Base-by-base conservation (phyloP, 2,329 filamentous ascomycete genomes). In the Cladophialophora carrionii region DNA sequence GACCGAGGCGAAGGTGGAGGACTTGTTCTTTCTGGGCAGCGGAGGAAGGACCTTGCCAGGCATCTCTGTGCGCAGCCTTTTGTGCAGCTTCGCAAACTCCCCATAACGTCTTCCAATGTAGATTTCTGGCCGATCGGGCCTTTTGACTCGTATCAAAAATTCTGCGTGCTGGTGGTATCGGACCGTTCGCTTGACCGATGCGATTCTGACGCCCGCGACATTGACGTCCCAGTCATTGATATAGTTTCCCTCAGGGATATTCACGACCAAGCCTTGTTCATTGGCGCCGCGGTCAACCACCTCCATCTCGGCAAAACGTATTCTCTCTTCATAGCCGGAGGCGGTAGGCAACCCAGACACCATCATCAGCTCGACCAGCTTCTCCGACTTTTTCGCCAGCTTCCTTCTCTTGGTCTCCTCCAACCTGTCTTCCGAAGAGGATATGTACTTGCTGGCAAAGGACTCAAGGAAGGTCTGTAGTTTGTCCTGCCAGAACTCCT, bases 401-500 rank as follows among this genome's bases (percentile, higher is more conserved):
- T 99, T 99, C 70, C 88, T 85, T 64, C 95, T 87, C 81, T 99
- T 99, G 9, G 95, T 98, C 78, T 97, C 92, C 79, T 99, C 95
- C 32, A 98, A 81, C 3, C 95, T 87, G 76, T 99, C 95, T 79
- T 98, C 95, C 4, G 94, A 97, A 5, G 93, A 96, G 1, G 94
- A 98, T 51, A 99, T 97, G 76, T 94, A 90, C 77, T 98, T 99
- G 75, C 90, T 95, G 14, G 95, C 94, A 76, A 99, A 99, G 0
- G 92, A 97, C 77, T 98, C 93, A 26, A 99, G 84, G 74, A 99
- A 99, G 75, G 93, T 87, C 82, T 99, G 95, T 66, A 99, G 82
- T 78, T 96, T 98, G 76, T 98, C 92, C 80, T 99, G 95, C 95
- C 95, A 99, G 74, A 99, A 99, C 79, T 99, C 95, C 84, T 98